These are phyloP conservation scores for Alternaria sp. DNA, from an alignment of 2,329 filamentous ascomycete genomes.

Conservation along the genomic window DNA sequence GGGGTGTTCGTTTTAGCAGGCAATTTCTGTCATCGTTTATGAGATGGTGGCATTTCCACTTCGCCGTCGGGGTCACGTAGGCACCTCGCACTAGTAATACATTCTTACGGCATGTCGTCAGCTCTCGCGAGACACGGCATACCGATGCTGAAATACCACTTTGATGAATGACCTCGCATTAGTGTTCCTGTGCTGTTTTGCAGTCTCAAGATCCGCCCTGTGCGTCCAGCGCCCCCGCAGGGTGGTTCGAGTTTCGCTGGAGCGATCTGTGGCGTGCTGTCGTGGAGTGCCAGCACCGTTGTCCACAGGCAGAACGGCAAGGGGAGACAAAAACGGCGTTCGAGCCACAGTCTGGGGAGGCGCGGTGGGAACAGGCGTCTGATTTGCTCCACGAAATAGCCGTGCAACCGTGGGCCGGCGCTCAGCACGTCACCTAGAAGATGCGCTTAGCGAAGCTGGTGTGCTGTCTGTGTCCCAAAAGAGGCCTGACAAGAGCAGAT, in stretches of 20 bases:
- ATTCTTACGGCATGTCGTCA: slow-evolving; percentile 2
- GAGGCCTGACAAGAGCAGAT: slow-evolving; percentile 22
- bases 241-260: background rate
- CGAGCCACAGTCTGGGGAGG: slow-evolving; percentile 22
- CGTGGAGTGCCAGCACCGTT: slow-evolving; percentile 30
- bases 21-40: slow-evolving; percentile 4
- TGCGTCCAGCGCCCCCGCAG: background rate
- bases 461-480: slow-evolving; percentile 22
- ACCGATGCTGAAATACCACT: background rate
- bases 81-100: slow-evolving; percentile 17
- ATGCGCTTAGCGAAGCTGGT: slow-evolving; percentile 17
- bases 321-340: slow-evolving; percentile 25
- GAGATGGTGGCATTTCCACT: slow-evolving; percentile 7
- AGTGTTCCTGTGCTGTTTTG: background rate
- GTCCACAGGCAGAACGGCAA: slow-evolving; percentile 12
- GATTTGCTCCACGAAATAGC: slow-evolving; percentile 29
- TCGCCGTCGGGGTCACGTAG: background rate
- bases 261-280: slow-evolving; percentile 24
- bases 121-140: slow-evolving; percentile 1
- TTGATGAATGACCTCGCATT: background rate
- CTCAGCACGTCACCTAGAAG: slow-evolving; percentile 14
- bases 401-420: slow-evolving; percentile 23
- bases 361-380: slow-evolving; percentile 9
- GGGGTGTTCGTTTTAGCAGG: slow-evolving; percentile 16
- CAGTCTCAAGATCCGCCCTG: slow-evolving; percentile 5